Evolutionary conservation across 495 filamentous ascomycete genomes (phyloP).

Genomic region (Penicillium fimorum): DNA sequence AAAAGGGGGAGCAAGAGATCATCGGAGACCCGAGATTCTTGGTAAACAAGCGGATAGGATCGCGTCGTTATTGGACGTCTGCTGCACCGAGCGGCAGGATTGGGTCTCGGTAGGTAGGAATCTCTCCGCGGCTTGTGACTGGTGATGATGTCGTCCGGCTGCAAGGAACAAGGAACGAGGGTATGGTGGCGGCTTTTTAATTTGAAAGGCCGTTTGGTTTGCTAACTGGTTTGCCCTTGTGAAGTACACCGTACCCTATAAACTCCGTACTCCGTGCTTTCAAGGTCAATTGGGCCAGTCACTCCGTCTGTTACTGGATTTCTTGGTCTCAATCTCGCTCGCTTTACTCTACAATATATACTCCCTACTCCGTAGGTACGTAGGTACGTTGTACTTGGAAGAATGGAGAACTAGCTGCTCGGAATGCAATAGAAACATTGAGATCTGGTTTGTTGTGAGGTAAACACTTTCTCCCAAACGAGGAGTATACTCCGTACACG

Average conservation of each 20-base stretch:
- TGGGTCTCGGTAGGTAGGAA: conserved; percentile 18
- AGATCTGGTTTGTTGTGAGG: neutral
- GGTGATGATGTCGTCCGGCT: conserved; percentile 20
- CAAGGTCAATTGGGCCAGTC: neutral
- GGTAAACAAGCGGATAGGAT: conserved; percentile 10
- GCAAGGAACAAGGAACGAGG: conserved; percentile 26
- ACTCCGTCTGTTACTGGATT: neutral
- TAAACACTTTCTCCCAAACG: neutral
- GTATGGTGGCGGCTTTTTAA: conserved; percentile 17
- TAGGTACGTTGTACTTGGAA: neutral
- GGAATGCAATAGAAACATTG: neutral
- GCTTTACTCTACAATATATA: neutral
- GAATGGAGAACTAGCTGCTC: neutral
- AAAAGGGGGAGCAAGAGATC: conserved; percentile 22
- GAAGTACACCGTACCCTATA: neutral
- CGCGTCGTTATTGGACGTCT: conserved; percentile 13
- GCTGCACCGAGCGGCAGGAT: conserved; percentile 23
- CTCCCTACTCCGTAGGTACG: neutral
- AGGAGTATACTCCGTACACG: neutral
- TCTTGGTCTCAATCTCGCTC: neutral
- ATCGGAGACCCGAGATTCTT: conserved; percentile 17
- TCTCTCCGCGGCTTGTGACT: conserved; percentile 12
- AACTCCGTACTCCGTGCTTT: neutral
- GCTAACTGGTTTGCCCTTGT: neutral
- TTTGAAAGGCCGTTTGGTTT: neutral